Evolutionary conservation across 805 yeast genomes (phyloP), one percentile per base, ranked within the genome.

Genomic region (Phaffomyces thermotolerans): DNA sequence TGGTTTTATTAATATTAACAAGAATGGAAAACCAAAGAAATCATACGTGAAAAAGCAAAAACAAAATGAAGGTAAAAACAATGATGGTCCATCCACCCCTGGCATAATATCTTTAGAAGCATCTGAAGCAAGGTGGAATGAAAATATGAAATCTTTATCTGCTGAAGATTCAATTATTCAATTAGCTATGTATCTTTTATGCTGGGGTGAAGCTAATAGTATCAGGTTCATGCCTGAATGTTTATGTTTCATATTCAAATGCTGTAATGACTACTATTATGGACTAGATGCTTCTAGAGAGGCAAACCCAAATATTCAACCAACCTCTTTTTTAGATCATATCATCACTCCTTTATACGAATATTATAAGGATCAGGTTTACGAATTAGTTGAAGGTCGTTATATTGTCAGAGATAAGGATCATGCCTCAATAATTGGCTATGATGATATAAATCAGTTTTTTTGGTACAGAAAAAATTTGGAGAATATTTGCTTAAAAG

Each of bases 191-290:
- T 89, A 80, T 55, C 67, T 88, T 12, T 60, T 85, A 43, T 76
- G 86, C 49, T 88, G 96, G 96, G 95, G 95, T 1, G 96, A 88
- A 58, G 88, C 95, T 0, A 86, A 84, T 56, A 89, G 86, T 52
- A 58, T 88, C 3, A 70, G 96, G 49, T 88, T 84, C 54, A 81
- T 88, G 79, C 96, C 96, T 0, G 96, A 88, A 57, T 86, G 95
- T 53, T 58, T 88, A 20, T 86, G 95, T 48, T 88, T 89, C 52
- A 76, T 88, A 23, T 87, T 81, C 67, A 85, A 87, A 55, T 82
- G 95, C 52, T 87, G 95, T 40, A 73, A 75, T 39, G 90, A 84
- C 54, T 73, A 73, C 51, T 82, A 72, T 52, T 75, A 74, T 50
- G 71, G 81, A 0, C 58, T 74, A 14, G 71, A 69, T 41, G 52